Evolutionary conservation across 2,329 filamentous ascomycete species (phyloP).

Genomic region (Botrytis aclada): DNA sequence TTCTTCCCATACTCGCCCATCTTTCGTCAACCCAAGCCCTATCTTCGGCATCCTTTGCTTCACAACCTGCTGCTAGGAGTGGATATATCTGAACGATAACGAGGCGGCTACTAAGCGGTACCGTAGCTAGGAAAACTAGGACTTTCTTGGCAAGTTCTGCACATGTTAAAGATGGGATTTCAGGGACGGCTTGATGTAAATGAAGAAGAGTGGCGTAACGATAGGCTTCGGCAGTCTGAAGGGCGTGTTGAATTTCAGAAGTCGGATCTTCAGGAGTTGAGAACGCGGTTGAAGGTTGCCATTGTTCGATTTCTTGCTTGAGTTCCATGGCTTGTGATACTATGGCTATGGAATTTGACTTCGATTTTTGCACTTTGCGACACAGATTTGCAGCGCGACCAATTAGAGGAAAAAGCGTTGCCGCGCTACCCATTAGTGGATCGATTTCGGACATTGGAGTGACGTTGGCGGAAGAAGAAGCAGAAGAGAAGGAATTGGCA

Average conservation of each 20-base stretch:
- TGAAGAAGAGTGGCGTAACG: conserved; percentile 65
- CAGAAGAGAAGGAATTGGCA: conserved; percentile 19
- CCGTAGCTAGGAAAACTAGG: conserved; percentile 58
- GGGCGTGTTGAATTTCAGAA: conserved; percentile 59
- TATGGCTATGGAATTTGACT: conserved; percentile 55
- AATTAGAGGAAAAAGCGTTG: conserved; percentile 65
- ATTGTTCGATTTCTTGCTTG: conserved; percentile 57
- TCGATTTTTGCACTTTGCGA: conserved; percentile 54
- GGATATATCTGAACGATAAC: conserved; percentile 70
- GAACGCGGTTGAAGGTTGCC: conserved; percentile 51
- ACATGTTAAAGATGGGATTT: conserved; percentile 58
- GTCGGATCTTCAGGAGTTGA: conserved; percentile 62
- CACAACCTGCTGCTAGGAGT: conserved; percentile 64
- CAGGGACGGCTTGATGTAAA: conserved; percentile 65
- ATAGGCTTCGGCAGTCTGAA: conserved; percentile 65
- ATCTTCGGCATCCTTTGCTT: conserved; percentile 57
- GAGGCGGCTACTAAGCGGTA: conserved; percentile 59
- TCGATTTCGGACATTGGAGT: conserved; percentile 51
- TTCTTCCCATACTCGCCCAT: conserved; percentile 57
- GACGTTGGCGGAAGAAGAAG: conserved; percentile 39
- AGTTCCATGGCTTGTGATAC: conserved; percentile 61
- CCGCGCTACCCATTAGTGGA: conserved; percentile 67
- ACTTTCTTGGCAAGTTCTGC: conserved; percentile 59
- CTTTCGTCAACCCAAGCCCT: conserved; percentile 61
- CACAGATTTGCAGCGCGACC: conserved; percentile 63